These are phyloP conservation scores for Sporothrix curviconia DNA, from an alignment of 2,329 filamentous ascomycete genomes.

Conservation along the genomic window DNA sequence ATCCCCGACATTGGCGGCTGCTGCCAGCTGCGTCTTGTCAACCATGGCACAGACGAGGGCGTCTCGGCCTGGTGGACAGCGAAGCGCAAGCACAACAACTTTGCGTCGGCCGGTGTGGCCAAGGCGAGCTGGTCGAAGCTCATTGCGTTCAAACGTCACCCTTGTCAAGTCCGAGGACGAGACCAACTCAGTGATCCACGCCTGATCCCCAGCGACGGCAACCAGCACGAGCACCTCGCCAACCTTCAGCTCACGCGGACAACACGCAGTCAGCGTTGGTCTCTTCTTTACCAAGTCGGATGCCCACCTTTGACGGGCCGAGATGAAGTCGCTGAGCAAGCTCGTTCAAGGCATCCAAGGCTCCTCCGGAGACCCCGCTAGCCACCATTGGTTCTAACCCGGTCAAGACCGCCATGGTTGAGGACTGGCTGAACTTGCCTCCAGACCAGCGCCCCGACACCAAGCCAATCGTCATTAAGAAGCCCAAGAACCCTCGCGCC, in stretches of 20 bases:
- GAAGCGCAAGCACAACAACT: conserved; percentile 15
- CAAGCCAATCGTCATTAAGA: not conserved
- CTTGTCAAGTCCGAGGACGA: conserved; percentile 5
- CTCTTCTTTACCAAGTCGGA: conserved; percentile 18
- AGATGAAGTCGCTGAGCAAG: conserved; percentile 17
- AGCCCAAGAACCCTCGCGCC: conserved; percentile 2
- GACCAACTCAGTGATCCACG: not conserved
- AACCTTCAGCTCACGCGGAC: conserved; percentile 2
- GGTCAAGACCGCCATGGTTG: not conserved
- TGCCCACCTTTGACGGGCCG: conserved; percentile 19
- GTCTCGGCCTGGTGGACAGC: conserved; percentile 17
- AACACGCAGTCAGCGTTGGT: conserved; percentile 14
- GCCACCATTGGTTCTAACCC: not conserved
- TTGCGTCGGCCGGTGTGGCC: not conserved
- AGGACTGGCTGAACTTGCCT: not conserved
- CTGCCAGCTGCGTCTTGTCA: conserved; percentile 13
- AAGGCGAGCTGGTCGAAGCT: conserved; percentile 14
- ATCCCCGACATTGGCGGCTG: conserved; percentile 18
- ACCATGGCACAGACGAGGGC: not conserved
- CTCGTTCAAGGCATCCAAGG: conserved; percentile 9
- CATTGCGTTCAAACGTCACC: conserved; percentile 15
- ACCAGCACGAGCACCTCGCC: not conserved
- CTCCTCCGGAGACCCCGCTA: not conserved
- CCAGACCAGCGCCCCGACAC: not conserved
- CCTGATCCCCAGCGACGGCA: conserved; percentile 11